phyloP scores from a whole-genome alignment of 305 asterid genomes.

The Fraxinus angustifolia region DNA sequence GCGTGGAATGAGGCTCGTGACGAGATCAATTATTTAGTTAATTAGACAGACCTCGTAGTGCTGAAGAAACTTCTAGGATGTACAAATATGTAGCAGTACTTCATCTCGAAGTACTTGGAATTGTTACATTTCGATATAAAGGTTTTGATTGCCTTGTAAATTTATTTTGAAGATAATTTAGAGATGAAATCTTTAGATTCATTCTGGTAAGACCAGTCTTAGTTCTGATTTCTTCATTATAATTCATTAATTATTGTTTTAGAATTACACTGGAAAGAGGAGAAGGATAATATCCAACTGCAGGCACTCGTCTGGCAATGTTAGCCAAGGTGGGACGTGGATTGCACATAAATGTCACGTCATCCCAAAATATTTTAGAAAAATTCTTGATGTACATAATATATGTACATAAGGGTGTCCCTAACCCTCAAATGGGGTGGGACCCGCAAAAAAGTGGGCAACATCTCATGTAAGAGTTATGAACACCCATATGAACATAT shows the following conservation, averaged over 20 bases:
- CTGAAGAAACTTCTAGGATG: constrained; percentile 18
- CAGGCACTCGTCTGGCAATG: background rate
- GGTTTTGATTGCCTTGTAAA: constrained; percentile 22
- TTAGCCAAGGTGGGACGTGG: background rate
- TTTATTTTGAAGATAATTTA: constrained; percentile 7
- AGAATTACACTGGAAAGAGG: background rate
- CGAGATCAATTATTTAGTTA: constrained; percentile 34
- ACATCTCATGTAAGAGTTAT: no score
- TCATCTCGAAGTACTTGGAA: constrained; percentile 38
- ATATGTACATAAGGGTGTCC: no score
- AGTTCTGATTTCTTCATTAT: background rate
- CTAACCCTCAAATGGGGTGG: no score
- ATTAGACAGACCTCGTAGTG: background rate
- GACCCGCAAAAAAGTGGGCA: no score
- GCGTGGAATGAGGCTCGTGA: constrained; percentile 67
- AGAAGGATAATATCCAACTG: background rate
- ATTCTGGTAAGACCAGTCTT: background rate
- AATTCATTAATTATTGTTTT: background rate
- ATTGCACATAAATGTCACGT: no score
- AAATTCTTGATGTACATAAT: no score
- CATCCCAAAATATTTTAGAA: no score
- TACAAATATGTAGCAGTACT: constrained; percentile 36
- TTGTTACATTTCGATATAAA: constrained; percentile 13
- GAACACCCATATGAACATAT: no score
- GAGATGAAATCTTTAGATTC: background rate